Conservation (phyloP, 306 rosid species). For the Crataegus laevigata region DNA sequence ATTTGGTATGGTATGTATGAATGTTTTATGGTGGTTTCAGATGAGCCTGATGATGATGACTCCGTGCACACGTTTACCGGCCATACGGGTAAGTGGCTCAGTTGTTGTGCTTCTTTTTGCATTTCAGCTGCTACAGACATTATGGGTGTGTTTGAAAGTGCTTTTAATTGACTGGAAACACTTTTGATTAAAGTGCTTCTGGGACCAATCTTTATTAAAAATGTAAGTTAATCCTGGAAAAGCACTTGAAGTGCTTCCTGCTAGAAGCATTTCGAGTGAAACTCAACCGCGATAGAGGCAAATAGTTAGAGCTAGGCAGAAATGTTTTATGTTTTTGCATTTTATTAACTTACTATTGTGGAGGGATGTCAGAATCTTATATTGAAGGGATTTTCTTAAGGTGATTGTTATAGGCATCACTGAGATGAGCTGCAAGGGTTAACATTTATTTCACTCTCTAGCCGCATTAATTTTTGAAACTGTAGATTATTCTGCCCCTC, state of each 20-base stretch:
- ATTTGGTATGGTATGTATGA: slow-evolving; percentile 2
- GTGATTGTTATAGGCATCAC: not conserved
- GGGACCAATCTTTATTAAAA: too few relatives aligned
- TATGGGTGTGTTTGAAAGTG: not conserved
- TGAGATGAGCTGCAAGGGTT: not conserved
- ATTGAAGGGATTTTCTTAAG: not conserved
- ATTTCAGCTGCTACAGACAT: not conserved
- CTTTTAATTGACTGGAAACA: too few relatives aligned
- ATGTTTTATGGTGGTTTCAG: slow-evolving; percentile 31
- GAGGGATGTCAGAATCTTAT: not conserved
- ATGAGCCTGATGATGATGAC: slow-evolving; percentile 71
- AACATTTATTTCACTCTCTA: not conserved
- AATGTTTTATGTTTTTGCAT: not conserved
- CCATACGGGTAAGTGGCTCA: slow-evolving; percentile 46
- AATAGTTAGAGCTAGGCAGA: not conserved
- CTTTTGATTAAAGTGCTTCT: too few relatives aligned
- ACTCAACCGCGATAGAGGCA: not conserved
- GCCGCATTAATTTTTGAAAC: not conserved
- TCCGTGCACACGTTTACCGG: slow-evolving; percentile 71
- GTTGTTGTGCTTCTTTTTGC: not conserved
- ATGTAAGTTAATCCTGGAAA: too few relatives aligned
- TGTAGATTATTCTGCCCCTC: not conserved
- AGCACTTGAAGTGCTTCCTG: too few relatives aligned
- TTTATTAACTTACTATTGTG: not conserved
- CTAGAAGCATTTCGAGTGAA: too few relatives aligned